A percentile compares a stretch with the other conserved stretches of the same genome.
Evolutionary conservation across 345 rosid species (phyloP).

Genomic region (Stellera chamaejasme): DNA sequence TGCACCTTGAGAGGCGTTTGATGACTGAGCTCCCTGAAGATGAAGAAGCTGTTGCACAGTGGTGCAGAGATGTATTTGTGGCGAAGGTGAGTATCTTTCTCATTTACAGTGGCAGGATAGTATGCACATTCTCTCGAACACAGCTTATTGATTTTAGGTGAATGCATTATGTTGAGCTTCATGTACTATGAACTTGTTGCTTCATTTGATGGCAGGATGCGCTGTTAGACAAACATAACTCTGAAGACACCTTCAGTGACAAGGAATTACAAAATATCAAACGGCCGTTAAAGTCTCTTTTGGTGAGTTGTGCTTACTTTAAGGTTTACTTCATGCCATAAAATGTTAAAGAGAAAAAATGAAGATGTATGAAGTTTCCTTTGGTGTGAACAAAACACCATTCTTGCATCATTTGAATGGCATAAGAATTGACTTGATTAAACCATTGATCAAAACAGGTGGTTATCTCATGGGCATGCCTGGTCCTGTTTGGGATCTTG

Average conservation of each 20-base stretch:
- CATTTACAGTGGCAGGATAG: not conserved
- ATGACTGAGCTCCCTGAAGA: slow-evolving; percentile 89
- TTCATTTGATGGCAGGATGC: slow-evolving; percentile 45
- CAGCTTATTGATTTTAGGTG: not conserved
- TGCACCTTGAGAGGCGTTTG: slow-evolving; percentile 61
- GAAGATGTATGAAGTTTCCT: no score
- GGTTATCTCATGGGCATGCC: slow-evolving; percentile 46
- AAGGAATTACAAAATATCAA: slow-evolving; percentile 54
- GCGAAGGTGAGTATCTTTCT: slow-evolving; percentile 48
- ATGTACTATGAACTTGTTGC: slow-evolving; percentile 8
- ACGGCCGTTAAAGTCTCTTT: slow-evolving; percentile 61
- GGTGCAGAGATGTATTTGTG: slow-evolving; percentile 89
- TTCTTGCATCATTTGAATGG: not conserved
- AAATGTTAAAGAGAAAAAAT: no score
- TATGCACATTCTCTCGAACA: not conserved
- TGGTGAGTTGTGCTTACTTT: slow-evolving; percentile 32
- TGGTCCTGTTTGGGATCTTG: slow-evolving; percentile 41
- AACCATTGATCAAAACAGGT: slow-evolving; percentile 35
- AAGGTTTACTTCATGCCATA: no score
- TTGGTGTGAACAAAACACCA: no score
- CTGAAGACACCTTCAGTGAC: slow-evolving; percentile 57
- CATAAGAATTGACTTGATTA: no score
- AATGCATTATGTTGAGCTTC: not conserved
- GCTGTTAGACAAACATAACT: slow-evolving; percentile 62
- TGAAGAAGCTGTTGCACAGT: slow-evolving; percentile 79